Conservation (phyloP, 371 early-diverging fungal genomes). For the Rhizomucor pusillus region DNA sequence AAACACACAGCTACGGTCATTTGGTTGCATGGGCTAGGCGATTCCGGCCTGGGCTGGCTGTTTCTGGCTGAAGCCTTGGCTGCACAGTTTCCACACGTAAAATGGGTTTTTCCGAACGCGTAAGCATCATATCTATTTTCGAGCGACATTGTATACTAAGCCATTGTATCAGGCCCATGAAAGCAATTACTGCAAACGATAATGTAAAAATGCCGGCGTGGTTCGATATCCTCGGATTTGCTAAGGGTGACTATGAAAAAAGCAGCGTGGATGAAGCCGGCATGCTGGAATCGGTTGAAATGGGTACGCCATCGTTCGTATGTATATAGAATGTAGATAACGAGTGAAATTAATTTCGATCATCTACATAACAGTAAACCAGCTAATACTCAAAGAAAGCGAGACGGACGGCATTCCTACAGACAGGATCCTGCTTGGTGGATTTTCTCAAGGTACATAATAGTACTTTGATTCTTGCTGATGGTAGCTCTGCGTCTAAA, state of each 20-base stretch:
- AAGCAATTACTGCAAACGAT: slow-evolving; percentile 6
- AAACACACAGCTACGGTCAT: slow-evolving; percentile 79
- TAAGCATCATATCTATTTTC: slow-evolving; percentile 27
- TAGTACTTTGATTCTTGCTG: background rate
- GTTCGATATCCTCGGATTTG: slow-evolving; percentile 78
- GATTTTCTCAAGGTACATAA: slow-evolving; percentile 87
- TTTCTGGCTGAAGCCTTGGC: slow-evolving; percentile 65
- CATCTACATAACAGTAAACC: slow-evolving; percentile 48
- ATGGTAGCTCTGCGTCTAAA: background rate
- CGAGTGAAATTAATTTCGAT: background rate
- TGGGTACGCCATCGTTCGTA: slow-evolving; percentile 33
- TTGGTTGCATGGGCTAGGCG: slow-evolving; percentile 78
- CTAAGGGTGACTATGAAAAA: slow-evolving; percentile 32
- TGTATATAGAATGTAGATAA: background rate
- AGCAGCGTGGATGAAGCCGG: slow-evolving; percentile 75
- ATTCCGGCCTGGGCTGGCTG: slow-evolving; percentile 68
- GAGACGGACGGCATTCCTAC: slow-evolving; percentile 73
- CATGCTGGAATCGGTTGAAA: slow-evolving; percentile 61
- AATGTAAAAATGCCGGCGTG: slow-evolving; percentile 32
- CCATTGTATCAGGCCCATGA: slow-evolving; percentile 3
- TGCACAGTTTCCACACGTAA: slow-evolving; percentile 67
- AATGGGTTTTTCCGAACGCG: slow-evolving; percentile 87
- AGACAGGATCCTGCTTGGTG: slow-evolving; percentile 87
- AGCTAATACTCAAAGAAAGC: slow-evolving; percentile 74
- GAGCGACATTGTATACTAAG: no score